Evolutionary conservation across 108 stramenopile genomes (phyloP).

Genomic region (Fistulifera pelliculosa): DNA sequence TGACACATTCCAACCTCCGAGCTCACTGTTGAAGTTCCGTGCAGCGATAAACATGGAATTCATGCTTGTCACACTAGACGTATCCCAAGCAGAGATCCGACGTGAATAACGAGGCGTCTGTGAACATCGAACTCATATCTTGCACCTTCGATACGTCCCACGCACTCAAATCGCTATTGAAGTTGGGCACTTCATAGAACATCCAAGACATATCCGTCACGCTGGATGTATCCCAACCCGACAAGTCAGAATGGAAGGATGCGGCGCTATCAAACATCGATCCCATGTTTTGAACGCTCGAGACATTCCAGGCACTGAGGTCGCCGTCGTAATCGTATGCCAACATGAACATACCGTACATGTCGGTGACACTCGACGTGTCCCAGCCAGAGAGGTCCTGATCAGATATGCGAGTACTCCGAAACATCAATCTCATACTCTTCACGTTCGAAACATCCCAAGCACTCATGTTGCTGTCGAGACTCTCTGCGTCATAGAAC

Average conservation of each 20-base stretch:
- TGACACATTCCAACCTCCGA: conserved; percentile 22
- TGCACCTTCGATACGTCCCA: conserved; percentile 8
- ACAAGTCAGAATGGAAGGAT: background rate
- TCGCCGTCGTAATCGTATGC: background rate
- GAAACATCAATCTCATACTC: conserved; percentile 27
- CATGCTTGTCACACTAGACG: conserved; percentile 23
- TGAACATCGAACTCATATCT: conserved; percentile 10
- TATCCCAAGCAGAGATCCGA: conserved; percentile 14
- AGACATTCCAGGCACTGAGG: conserved; percentile 1
- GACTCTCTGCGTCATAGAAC: background rate
- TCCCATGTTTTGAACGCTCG: background rate
- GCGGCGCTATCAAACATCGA: background rate
- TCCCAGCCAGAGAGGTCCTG: conserved; percentile 4
- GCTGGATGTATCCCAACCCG: background rate
- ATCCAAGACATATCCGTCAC: conserved; percentile 3
- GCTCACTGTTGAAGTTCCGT: conserved; percentile 19
- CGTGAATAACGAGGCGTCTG: conserved; percentile 2
- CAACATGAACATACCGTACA: conserved; percentile 1
- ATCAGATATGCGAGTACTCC: conserved; percentile 20
- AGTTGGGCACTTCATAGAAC: conserved; percentile 6
- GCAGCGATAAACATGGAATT: conserved; percentile 21
- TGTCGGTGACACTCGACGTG: background rate
- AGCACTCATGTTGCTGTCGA: conserved; percentile 12
- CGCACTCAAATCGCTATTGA: conserved; percentile 13
- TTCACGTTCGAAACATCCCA: conserved; percentile 25